Evolutionary conservation across 495 filamentous ascomycete species (phyloP).

Genomic region (Xylaria bambusicola): DNA sequence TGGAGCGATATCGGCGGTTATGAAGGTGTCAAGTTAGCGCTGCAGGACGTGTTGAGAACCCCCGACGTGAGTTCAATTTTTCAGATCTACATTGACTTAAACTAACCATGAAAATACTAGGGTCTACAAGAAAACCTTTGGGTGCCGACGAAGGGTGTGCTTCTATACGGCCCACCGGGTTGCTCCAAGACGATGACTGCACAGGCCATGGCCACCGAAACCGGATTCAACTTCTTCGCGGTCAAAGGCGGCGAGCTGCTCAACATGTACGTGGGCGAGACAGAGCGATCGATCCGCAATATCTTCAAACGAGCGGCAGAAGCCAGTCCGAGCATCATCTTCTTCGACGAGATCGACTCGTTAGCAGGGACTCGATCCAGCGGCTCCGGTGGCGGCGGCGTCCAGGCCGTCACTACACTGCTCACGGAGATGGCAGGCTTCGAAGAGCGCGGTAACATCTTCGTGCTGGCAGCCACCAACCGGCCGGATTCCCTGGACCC

Average conservation of each 20-base stretch:
- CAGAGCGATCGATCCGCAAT: slow-evolving; percentile 83
- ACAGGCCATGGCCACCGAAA: slow-evolving; percentile 89
- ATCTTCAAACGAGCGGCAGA: slow-evolving; percentile 85
- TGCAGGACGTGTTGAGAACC: slow-evolving; percentile 32
- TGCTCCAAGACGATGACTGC: slow-evolving; percentile 96
- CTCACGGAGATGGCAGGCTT: slow-evolving; percentile 98
- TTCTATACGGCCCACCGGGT: slow-evolving; percentile 92
- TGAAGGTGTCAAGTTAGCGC: slow-evolving; percentile 69
- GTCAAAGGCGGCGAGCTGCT: slow-evolving; percentile 96
- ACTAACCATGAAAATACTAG: slow-evolving; percentile 16
- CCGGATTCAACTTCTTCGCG: slow-evolving; percentile 90
- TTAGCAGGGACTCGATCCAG: slow-evolving; percentile 74
- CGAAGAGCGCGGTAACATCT: slow-evolving; percentile 77
- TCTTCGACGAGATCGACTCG: slow-evolving; percentile 97
- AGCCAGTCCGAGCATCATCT: slow-evolving; percentile 89
- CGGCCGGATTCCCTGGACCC: slow-evolving; percentile 84
- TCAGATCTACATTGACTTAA: background rate
- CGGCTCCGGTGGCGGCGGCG: slow-evolving; percentile 46
- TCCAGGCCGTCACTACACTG: slow-evolving; percentile 88
- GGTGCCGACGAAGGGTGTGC: slow-evolving; percentile 75
- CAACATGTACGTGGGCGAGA: slow-evolving; percentile 97
- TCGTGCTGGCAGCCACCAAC: slow-evolving; percentile 94
- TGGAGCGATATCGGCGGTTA: slow-evolving; percentile 94
- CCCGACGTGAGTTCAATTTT: slow-evolving; percentile 21
- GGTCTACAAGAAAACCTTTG: slow-evolving; percentile 28